phyloP scores from a whole-genome alignment of 768 basidiomycete species.

The Fomitopsis serialis region DNA sequence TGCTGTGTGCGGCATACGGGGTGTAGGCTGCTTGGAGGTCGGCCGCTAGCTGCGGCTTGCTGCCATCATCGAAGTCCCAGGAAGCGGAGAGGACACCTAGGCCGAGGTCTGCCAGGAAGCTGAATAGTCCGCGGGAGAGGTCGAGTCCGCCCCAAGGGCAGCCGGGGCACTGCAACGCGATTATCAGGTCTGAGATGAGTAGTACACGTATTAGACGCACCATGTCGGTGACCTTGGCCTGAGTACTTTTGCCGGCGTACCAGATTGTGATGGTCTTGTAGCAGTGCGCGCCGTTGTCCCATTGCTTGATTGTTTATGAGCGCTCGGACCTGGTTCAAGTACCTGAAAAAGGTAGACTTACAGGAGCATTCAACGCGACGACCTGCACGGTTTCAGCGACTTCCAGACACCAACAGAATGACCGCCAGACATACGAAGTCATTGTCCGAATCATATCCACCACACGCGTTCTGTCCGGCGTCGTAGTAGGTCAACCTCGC shows the following conservation, averaged over 20 bases:
- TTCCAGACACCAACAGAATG: neutral
- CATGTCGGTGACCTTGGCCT: constrained; percentile 59
- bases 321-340: neutral
- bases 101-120: constrained; percentile 42
- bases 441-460: constrained; percentile 8
- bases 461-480: constrained; percentile 20
- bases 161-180: constrained; percentile 46
- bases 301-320: constrained; percentile 47
- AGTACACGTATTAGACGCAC: constrained; percentile 25
- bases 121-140: constrained; percentile 62
- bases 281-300: constrained; percentile 45
- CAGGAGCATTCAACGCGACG: constrained; percentile 39
- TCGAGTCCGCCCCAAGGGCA: constrained; percentile 65
- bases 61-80: constrained; percentile 48
- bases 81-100: constrained; percentile 53
- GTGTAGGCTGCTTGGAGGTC: constrained; percentile 7
- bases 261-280: constrained; percentile 57
- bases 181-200: neutral
- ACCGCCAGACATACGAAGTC: constrained; percentile 13
- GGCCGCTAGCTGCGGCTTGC: neutral
- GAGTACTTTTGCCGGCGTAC: constrained; percentile 49
- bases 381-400: constrained; percentile 30
- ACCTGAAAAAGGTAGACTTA: constrained; percentile 6
- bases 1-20: neutral
- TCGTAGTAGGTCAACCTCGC: constrained; percentile 18